phyloP scores from a whole-genome alignment of 192 early-diverging fungal genomes.

The Coemansia sp. region DNA sequence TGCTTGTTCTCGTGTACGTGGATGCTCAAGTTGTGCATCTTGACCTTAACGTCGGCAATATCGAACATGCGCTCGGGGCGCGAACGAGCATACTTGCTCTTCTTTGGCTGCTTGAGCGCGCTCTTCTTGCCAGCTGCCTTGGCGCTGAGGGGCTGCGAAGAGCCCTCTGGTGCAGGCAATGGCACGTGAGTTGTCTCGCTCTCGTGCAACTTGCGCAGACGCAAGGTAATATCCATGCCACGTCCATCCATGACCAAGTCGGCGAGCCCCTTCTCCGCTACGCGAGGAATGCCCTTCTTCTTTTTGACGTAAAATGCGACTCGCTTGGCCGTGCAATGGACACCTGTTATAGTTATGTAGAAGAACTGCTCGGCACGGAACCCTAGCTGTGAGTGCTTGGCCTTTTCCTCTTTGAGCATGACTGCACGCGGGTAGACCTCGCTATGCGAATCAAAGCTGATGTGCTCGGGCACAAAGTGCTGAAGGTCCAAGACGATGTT shows the following conservation, averaged over 20 bases:
- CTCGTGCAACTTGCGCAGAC: conserved; percentile 35
- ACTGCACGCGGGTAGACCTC: conserved; percentile 45
- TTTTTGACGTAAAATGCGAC: conserved; percentile 53
- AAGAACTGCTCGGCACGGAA: conserved; percentile 50
- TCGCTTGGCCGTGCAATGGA: conserved; percentile 43
- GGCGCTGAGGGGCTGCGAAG: neutral
- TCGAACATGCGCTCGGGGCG: conserved; percentile 33
- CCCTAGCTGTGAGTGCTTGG: conserved; percentile 27
- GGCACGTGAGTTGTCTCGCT: conserved; percentile 38
- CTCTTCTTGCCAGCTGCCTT: conserved; percentile 5
- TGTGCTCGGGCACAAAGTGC: conserved; percentile 49
- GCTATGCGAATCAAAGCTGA: conserved; percentile 38
- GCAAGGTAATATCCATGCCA: conserved; percentile 44
- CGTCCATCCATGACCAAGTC: conserved; percentile 36
- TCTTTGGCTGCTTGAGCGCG: neutral
- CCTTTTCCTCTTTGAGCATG: conserved; percentile 31
- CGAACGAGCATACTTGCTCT: neutral
- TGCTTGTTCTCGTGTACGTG: conserved; percentile 45
- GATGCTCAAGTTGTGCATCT: conserved; percentile 39
- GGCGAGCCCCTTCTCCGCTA: conserved; percentile 50
- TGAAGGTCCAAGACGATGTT: conserved; percentile 53
- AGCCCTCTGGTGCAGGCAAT: neutral
- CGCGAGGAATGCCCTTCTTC: conserved; percentile 43
- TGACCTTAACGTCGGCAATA: conserved; percentile 37
- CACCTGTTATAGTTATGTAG: conserved; percentile 36